Evolutionary conservation across 257 asterid species (phyloP), one percentile per base, ranked within the genome.

Genomic region (Eustoma russellianum): DNA sequence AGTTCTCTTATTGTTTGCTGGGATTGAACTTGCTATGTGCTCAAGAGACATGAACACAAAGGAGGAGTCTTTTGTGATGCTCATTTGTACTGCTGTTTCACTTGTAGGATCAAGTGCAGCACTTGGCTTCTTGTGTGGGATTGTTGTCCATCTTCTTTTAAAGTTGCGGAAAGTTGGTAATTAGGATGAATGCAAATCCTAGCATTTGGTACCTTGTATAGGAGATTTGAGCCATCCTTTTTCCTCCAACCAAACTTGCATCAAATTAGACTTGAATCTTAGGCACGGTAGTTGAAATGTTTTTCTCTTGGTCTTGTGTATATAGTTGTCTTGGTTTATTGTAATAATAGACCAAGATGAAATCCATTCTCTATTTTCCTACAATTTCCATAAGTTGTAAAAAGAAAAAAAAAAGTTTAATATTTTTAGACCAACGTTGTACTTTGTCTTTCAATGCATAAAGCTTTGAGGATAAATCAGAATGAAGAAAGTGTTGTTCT

Each of bases 61-160:
- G 68, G 86, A 72, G 30, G 84, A 76, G 41, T 56, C 78, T 14
- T 68, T 85, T 50, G 93, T 84, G 61, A 77, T 84, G 80, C 77
- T 87, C 30, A 47, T 79, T 13, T 87, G 93, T 59, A 63, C 83
- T 0, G 75, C 79, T 12, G 94, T 82, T 59, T 88, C 96, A 0
- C 68, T 88, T 1, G 88, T 84, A 3, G 81, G 83, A 0, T 84
- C 94, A 10, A 88, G 94, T 57, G 94, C 92, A 33, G 88, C 92
- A 0, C 74, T 77, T 19, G 94, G 96, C 0, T 86, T 83, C 56
- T 50, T 83, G 50, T 73, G 72, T 74, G 96, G 88, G 60, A 75
- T 86, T 65, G 77, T 77, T 71, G 79, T 64, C 71, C 79, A 71
- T 66, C 63, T 83, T 53, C 74, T 86, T 48, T 60, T 86, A 2